phyloP scores from a whole-genome alignment of 176 grass and related monocot genomes.

The Musa troglodytarum region DNA sequence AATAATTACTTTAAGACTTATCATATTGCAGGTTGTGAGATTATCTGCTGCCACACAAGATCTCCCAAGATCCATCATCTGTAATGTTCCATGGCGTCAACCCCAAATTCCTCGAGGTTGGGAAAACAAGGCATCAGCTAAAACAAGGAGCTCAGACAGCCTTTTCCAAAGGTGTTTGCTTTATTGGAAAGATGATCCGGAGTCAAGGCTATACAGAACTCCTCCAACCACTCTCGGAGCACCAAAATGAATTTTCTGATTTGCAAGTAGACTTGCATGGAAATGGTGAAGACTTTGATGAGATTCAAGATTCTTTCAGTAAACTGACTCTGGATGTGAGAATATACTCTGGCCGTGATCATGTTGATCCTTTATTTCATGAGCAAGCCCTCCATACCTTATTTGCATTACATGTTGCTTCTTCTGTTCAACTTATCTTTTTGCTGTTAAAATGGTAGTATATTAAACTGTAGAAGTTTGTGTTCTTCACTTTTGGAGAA shows the following conservation, averaged over 20 bases:
- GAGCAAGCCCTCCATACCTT: constrained; percentile 38
- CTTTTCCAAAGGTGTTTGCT: constrained; percentile 87
- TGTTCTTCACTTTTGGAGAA: neutral
- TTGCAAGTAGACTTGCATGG: constrained; percentile 90
- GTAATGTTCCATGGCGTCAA: constrained; percentile 98
- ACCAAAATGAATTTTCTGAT: constrained; percentile 53
- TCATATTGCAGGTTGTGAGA: constrained; percentile 61
- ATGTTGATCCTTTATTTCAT: constrained; percentile 83
- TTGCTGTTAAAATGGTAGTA: too few species aligned
- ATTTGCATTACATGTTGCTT: neutral
- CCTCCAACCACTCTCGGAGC: constrained; percentile 53
- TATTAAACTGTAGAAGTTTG: neutral
- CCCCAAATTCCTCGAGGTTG: constrained; percentile 84
- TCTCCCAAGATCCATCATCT: constrained; percentile 73
- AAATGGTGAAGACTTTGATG: constrained; percentile 74
- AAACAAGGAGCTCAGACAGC: constrained; percentile 35
- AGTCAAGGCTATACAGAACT: constrained; percentile 92
- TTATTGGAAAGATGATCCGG: constrained; percentile 98
- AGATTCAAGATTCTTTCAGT: constrained; percentile 56
- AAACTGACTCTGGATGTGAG: constrained; percentile 55
- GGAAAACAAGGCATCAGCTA: constrained; percentile 56
- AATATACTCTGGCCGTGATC: constrained; percentile 74
- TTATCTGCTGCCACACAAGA: constrained; percentile 90
- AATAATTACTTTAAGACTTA: neutral
- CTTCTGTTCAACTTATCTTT: neutral